These are phyloP conservation scores for Alternaria sp. DNA, from an alignment of 2,329 filamentous ascomycete genomes.

Conservation along the genomic window DNA sequence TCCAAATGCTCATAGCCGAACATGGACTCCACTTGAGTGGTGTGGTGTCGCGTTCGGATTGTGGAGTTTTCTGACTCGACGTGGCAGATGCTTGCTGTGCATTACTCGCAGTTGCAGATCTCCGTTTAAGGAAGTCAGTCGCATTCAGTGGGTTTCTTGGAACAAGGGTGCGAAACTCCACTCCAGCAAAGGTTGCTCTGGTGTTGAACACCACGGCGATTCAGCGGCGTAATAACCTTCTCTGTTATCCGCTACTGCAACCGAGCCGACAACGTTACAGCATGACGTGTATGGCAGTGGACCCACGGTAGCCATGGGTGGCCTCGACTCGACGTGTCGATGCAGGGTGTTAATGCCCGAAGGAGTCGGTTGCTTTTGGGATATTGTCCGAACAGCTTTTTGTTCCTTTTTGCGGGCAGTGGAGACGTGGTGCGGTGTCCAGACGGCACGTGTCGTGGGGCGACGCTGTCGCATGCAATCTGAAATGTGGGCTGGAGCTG, in stretches of 20 bases:
- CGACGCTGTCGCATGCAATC: background rate
- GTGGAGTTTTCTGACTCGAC: background rate
- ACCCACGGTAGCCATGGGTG: background rate
- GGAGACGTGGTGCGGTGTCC: background rate
- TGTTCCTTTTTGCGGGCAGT: background rate
- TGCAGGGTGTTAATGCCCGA: slow-evolving; percentile 10
- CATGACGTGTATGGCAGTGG: slow-evolving; percentile 8
- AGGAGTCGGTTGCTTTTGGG: background rate
- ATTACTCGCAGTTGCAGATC: slow-evolving; percentile 1
- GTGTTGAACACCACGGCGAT: slow-evolving; percentile 5
- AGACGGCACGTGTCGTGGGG: background rate
- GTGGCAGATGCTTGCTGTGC: background rate
- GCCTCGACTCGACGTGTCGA: slow-evolving; percentile 1
- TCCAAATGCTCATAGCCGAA: background rate
- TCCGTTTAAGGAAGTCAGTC: background rate
- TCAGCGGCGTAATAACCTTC: slow-evolving; percentile 1
- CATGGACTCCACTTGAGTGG: background rate
- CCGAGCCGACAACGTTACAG: slow-evolving; percentile 7
- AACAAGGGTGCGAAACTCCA: slow-evolving; percentile 1
- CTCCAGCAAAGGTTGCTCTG: background rate
- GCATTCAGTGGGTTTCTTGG: background rate
- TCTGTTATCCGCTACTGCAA: slow-evolving; percentile 6
- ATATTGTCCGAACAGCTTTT: background rate
- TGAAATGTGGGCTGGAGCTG: background rate
- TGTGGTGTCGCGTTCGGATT: slow-evolving; percentile 1